A percentile compares a stretch with the other conserved stretches of the same genome.
Conservation (phyloP, 352 stramenopile genomes). For the Phytophthora syringae region DNA sequence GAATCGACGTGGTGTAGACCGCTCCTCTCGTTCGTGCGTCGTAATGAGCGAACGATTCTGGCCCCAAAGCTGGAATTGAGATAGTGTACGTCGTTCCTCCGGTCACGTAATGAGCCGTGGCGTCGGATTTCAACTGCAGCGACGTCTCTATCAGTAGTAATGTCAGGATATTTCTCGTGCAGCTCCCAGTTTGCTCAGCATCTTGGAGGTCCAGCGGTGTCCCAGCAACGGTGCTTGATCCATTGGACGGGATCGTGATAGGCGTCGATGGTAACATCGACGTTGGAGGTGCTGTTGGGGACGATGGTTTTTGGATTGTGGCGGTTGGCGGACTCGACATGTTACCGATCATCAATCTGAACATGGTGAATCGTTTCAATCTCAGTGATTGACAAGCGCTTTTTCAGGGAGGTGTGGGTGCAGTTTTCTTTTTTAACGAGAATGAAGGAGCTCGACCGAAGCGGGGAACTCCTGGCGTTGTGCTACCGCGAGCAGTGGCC, state of each 20-base stretch:
- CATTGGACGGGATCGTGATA: background rate
- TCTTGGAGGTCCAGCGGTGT: background rate
- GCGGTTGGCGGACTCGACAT: background rate
- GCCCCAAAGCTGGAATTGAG: too few species aligned
- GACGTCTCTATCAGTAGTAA: background rate
- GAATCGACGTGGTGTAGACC: background rate
- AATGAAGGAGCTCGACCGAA: constrained; percentile 41
- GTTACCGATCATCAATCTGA: background rate
- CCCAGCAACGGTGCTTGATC: background rate
- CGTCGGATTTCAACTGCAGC: background rate
- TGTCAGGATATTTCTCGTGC: background rate
- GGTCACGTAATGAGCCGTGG: background rate
- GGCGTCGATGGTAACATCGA: background rate
- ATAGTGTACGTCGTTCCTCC: too few species aligned
- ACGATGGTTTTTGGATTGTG: background rate
- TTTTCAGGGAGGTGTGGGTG: too few species aligned
- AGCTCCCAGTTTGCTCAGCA: too few species aligned
- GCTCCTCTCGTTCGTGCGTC: background rate
- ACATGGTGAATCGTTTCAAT: too few species aligned
- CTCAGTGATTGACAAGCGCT: too few species aligned
- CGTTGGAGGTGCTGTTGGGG: background rate
- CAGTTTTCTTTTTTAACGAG: constrained; percentile 12
- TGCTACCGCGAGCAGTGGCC: constrained; percentile 48
- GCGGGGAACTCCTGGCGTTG: constrained; percentile 45
- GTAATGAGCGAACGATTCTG: background rate